Base-by-base conservation (phyloP, 805 yeast species). In the Naumovozyma castellii region DNA sequence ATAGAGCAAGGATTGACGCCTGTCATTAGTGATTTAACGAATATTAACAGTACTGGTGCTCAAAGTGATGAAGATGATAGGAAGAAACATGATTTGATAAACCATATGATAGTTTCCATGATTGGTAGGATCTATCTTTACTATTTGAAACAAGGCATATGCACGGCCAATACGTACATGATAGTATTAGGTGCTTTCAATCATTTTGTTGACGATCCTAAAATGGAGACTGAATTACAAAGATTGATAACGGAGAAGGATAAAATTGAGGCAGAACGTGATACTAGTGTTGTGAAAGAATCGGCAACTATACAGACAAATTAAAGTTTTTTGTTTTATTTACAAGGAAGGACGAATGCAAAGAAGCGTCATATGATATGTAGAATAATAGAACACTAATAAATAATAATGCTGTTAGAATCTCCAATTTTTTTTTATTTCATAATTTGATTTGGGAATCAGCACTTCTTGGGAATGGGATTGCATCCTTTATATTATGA, bases 401-500 rank as follows among this genome's bases (percentile, higher is more conserved):
- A 22, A 22, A 22, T 8, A 8, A 22, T 22, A 22, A 8, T 12
- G 28, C 28, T 22, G 12, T 22, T n/a, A n/a, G n/a, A n/a, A n/a
- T n/a, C n/a, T n/a, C n/a, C n/a, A n/a, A n/a, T 32, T 40, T 18
- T 32, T 14, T 18, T 8, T 10, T 33, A 15, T 16, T 18, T 40
- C 32, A 49, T 20, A 45, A 38, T 3, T 47, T 44, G 13, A 53
- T 45, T 40, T 52, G 73, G 44, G 79, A 71, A 14, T 69, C 62
- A 17, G 78, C 80, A 36, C 81, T 75, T 48, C 98, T 67, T 2
- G 95, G 88, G 57, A 90, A 88, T 2, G 95, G 85, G 17, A 84
- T 78, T 6, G 84, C 83, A 51, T 92, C 99, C 49, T 84, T 72
- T 33, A 92, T 76, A 55, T 88, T 92, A 22, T 80, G 88, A 15